Evolutionary conservation across 163 green algal genomes (phyloP).

Genomic region (Trebouxia gelatinosa): DNA sequence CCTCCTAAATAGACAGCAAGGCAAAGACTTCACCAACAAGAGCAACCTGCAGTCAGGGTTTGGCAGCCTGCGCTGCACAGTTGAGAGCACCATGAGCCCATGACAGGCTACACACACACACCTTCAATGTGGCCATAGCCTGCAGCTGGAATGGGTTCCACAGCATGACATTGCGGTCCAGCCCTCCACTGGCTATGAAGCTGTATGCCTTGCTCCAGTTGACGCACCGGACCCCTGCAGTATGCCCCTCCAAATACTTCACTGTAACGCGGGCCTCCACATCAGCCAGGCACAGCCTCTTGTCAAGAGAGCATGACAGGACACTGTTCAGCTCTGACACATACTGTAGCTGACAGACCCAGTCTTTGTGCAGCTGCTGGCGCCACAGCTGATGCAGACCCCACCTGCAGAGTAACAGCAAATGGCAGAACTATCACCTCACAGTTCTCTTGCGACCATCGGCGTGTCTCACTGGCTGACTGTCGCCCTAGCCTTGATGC

Average conservation of each 20-base stretch:
- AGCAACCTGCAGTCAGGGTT: too few relatives aligned
- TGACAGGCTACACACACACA: not conserved
- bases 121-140: conserved; percentile 57
- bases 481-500: not conserved
- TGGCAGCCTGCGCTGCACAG: too few relatives aligned
- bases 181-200: conserved; percentile 48
- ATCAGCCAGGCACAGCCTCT: conserved; percentile 51
- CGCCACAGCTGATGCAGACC: conserved; percentile 38
- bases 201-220: conserved; percentile 64
- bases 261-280: conserved; percentile 21
- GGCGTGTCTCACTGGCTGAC: not conserved
- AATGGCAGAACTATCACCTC: not conserved
- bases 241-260: conserved; percentile 40
- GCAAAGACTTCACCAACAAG: too few relatives aligned
- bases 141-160: conserved; percentile 60
- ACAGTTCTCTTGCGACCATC: not conserved
- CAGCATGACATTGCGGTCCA: conserved; percentile 20
- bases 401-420: conserved; percentile 21
- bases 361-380: conserved; percentile 58
- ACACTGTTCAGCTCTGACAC: conserved; percentile 61
- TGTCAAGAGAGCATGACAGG: conserved; percentile 52
- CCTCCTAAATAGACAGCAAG: too few relatives aligned
- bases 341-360: conserved; percentile 54
- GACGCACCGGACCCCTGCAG: conserved; percentile 51
- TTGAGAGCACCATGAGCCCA: too few relatives aligned